Conservation (phyloP, 441 rosid species). For the Raphanus hybrid region DNA sequence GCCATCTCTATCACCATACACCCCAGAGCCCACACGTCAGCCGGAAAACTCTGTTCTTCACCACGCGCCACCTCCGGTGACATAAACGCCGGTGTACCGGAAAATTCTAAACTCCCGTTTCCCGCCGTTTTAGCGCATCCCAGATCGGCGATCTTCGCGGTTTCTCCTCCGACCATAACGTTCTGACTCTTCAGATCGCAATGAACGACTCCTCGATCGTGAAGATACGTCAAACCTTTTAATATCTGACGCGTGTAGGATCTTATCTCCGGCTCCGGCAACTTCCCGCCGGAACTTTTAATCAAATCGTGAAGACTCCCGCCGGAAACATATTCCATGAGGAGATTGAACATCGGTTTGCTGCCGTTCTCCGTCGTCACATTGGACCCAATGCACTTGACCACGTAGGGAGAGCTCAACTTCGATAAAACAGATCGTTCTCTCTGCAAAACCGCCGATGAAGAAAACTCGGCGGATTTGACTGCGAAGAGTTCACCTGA, state of each 20-base stretch:
- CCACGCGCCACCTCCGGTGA: conserved; percentile 91
- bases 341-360: conserved; percentile 56
- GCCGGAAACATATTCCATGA: conserved; percentile 67
- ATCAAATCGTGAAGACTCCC: conserved; percentile 73
- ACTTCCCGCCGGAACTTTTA: conserved; percentile 55
- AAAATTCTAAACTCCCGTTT: conserved; percentile 40
- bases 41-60: conserved; percentile 69
- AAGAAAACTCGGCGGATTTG: conserved; percentile 66
- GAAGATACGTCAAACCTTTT: conserved; percentile 67
- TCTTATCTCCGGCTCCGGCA: conserved; percentile 60
- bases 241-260: conserved; percentile 52
- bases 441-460: conserved; percentile 57
- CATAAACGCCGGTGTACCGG: conserved; percentile 97
- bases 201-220: conserved; percentile 63
- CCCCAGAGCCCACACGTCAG: conserved; percentile 89
- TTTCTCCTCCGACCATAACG: conserved; percentile 51
- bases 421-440: conserved; percentile 62
- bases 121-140: conserved; percentile 62
- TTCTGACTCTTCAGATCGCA: conserved; percentile 71
- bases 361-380: conserved; percentile 47
- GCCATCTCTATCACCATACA: conserved; percentile 84
- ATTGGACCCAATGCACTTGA: conserved; percentile 62
- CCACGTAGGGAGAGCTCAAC: conserved; percentile 63
- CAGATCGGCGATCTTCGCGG: conserved; percentile 67
- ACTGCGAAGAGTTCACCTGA: conserved; percentile 69